Percentiles rank a stretch among this genome's conserved stretches.
phyloP scores from a whole-genome alignment of 139 green algal species.

The Gonium pectorale region DNA sequence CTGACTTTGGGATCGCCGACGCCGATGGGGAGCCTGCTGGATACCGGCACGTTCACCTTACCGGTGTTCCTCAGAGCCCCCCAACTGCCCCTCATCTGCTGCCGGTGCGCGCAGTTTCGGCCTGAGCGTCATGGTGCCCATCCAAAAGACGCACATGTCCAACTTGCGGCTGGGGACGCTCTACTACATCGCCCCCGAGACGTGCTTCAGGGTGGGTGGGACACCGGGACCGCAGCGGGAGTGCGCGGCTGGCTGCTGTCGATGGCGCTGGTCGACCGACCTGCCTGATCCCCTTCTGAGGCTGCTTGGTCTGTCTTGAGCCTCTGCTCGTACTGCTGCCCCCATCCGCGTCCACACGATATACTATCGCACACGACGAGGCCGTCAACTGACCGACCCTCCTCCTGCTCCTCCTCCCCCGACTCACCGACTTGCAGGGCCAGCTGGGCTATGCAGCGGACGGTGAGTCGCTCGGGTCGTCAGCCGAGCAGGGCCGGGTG shows the following conservation, averaged over 20 bases:
- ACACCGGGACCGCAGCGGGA: neutral
- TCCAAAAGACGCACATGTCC: constrained; percentile 48
- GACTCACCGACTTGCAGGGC: constrained; percentile 4
- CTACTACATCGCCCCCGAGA: constrained; percentile 47
- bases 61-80: no score
- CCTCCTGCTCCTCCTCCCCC: neutral
- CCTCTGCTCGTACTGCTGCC: neutral
- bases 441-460: constrained; percentile 33
- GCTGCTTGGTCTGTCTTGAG: neutral
- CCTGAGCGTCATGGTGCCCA: constrained; percentile 28
- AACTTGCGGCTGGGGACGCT: constrained; percentile 42
- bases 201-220: constrained; percentile 31
- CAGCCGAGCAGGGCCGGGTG: no score
- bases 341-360: no score
- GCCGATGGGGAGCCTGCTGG: no score
- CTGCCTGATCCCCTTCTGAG: neutral
- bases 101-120: constrained; percentile 29
- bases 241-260: neutral
- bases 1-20: no score
- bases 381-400: no score
- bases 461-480: neutral
- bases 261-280: neutral
- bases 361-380: no score
- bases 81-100: neutral
- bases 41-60: no score